Conservation (phyloP, 2,329 filamentous ascomycete genomes). For the Helminthosporium solani region DNA sequence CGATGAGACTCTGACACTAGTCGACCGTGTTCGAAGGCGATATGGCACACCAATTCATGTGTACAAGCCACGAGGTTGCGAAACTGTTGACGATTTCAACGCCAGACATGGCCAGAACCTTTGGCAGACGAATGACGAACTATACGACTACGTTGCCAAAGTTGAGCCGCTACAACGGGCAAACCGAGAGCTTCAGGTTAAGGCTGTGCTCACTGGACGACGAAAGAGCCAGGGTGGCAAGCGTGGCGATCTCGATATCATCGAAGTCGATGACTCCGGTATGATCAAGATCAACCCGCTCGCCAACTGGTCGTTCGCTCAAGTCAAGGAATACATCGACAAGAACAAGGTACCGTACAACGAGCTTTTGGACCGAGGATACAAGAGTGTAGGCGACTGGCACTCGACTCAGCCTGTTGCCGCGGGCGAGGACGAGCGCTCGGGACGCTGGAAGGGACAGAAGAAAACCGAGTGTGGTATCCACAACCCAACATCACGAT, state of each 20-base stretch:
- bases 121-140: slow-evolving; percentile 81
- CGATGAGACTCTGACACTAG: slow-evolving; percentile 51
- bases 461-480: slow-evolving; percentile 97
- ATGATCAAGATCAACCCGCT: slow-evolving; percentile 97
- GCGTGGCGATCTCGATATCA: slow-evolving; percentile 83
- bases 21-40: slow-evolving; percentile 67
- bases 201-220: slow-evolving; percentile 88
- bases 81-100: slow-evolving; percentile 76
- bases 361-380: slow-evolving; percentile 83
- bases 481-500: slow-evolving; percentile 95
- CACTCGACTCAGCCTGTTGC: slow-evolving; percentile 89
- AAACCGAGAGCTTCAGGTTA: slow-evolving; percentile 82
- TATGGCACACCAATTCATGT: slow-evolving; percentile 84
- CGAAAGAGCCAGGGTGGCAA: slow-evolving; percentile 90
- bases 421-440: slow-evolving; percentile 91
- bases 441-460: slow-evolving; percentile 95
- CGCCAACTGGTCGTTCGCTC: slow-evolving; percentile 87
- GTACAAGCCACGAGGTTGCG: slow-evolving; percentile 79
- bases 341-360: slow-evolving; percentile 93
- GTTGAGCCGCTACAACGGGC: slow-evolving; percentile 94
- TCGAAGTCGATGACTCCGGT: slow-evolving; percentile 88
- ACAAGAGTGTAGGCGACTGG: slow-evolving; percentile 98
- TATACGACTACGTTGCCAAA: slow-evolving; percentile 97
- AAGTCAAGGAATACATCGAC: slow-evolving; percentile 85
- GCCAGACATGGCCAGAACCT: slow-evolving; percentile 76